phyloP scores from a whole-genome alignment of 129 eudicot species.

The Oenanthe sinensis region DNA sequence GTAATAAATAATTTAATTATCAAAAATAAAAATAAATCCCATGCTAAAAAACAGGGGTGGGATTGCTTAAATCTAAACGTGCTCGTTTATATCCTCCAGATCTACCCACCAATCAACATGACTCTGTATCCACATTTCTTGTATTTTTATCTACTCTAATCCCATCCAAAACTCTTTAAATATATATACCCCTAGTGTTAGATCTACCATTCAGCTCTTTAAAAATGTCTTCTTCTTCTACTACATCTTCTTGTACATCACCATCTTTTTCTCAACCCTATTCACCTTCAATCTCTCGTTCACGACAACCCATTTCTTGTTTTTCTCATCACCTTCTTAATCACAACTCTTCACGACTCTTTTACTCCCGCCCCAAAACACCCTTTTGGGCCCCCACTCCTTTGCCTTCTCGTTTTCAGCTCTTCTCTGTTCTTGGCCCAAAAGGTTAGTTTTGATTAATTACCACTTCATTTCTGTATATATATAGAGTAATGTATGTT shows the following conservation, averaged over 20 bases:
- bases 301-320: not conserved
- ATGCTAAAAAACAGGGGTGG: too few relatives aligned
- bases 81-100: too few relatives aligned
- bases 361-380: not conserved
- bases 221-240: not conserved
- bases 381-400: not conserved
- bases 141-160: not conserved
- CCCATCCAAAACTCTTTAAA: too few relatives aligned
- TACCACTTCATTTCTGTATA: too few relatives aligned
- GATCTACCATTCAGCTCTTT: too few relatives aligned
- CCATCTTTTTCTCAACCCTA: not conserved
- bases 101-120: too few relatives aligned
- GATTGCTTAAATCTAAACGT: too few relatives aligned
- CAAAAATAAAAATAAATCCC: too few relatives aligned
- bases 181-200: too few relatives aligned
- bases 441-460: not conserved
- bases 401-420: not conserved
- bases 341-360: not conserved
- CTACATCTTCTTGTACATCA: not conserved
- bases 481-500: too few relatives aligned
- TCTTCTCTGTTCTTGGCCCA: not conserved
- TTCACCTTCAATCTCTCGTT: not conserved
- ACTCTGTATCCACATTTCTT: not conserved
- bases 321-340: not conserved
- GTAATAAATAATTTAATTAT: too few relatives aligned